Evolutionary conservation across 257 asterid species (phyloP), one percentile per base, ranked within the genome.

Genomic region (Penstemon davidsonii): DNA sequence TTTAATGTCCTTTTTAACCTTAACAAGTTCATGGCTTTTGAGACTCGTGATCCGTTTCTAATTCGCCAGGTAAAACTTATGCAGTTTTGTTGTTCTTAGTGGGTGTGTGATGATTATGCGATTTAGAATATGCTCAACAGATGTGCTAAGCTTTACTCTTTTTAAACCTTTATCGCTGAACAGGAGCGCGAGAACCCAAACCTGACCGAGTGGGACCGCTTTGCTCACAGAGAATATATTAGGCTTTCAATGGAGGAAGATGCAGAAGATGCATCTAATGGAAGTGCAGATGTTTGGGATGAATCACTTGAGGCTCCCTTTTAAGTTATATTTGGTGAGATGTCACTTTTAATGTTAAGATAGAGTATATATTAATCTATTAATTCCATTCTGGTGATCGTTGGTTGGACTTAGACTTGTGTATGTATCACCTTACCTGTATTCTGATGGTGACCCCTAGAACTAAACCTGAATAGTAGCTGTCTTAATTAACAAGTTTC

Each of bases 231-330:
- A 79, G 99, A 94, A 80, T 94, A 94, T 80, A 91, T 94, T 69
- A 86, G 99, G 87, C 97, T 94, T 42, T 94, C 99, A 7, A 94
- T 94, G 99, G 99, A 94, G 86, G 99, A 94, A 83, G 99, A 94
- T 79, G 96, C 96, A 51, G 99, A 94, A 71, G 97, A 94, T 77
- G 99, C 97, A 69, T 94, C 99, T 44, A 91, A 91, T 74, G 99
- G 99, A 73, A 94, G 99, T 87, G 96, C 96, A 52, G 99, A 94
- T 86, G 96, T 88, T 62, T 94, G 99, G 99, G 99, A 94, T 80
- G 96, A 91, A 78, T 84, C 99, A 49, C 96, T 94, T 64, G 99
- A 94, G 86, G 96, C 99, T 85, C 97, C 99, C 5, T 94, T 94
- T 74, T 94, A 86, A 94, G 81, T 79, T 78, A 76, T 78, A 59